These are phyloP conservation scores for Neonothopanus nambi DNA, from an alignment of 1,284 basidiomycete species.

Conservation along the genomic window DNA sequence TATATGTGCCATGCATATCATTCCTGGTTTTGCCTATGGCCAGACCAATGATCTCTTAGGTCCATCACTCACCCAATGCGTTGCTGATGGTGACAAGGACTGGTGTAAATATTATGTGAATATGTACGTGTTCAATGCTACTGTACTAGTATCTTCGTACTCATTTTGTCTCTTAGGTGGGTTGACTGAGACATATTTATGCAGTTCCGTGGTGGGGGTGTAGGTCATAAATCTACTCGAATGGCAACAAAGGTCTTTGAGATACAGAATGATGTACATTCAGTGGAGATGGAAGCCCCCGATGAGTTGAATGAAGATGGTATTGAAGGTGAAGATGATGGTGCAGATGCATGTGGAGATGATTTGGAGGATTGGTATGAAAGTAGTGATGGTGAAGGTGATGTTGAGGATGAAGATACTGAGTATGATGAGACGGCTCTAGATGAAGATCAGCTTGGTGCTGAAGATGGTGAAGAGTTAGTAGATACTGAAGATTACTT, in stretches of 20 bases:
- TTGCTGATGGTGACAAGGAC: slow-evolving; percentile 15
- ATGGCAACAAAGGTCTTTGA: background rate
- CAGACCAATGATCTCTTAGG: slow-evolving; percentile 8
- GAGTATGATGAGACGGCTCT: background rate
- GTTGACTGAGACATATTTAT: slow-evolving; percentile 16
- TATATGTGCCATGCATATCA: slow-evolving; percentile 19
- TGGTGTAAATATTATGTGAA: slow-evolving; percentile 17
- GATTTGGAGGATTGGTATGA: too few relatives aligned
- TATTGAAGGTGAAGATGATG: background rate
- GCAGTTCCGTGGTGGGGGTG: slow-evolving; percentile 14
- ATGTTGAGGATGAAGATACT: background rate
- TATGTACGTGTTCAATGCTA: slow-evolving; percentile 11
- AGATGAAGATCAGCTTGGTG: background rate
- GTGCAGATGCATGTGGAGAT: too few relatives aligned
- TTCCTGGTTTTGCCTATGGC: slow-evolving; percentile 19
- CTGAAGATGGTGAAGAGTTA: too few relatives aligned
- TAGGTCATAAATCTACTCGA: slow-evolving; percentile 11
- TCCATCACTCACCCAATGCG: slow-evolving; percentile 9
- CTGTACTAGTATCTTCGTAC: background rate
- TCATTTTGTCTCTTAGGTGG: slow-evolving; percentile 7
- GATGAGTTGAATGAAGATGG: slow-evolving; percentile 1
- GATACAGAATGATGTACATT: background rate
- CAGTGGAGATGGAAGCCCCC: background rate
- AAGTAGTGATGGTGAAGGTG: too few relatives aligned
- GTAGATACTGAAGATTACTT: too few relatives aligned